These are phyloP conservation scores for Paraphoma chrysanthemicola DNA, from an alignment of 2,329 filamentous ascomycete genomes.

Conservation along the genomic window DNA sequence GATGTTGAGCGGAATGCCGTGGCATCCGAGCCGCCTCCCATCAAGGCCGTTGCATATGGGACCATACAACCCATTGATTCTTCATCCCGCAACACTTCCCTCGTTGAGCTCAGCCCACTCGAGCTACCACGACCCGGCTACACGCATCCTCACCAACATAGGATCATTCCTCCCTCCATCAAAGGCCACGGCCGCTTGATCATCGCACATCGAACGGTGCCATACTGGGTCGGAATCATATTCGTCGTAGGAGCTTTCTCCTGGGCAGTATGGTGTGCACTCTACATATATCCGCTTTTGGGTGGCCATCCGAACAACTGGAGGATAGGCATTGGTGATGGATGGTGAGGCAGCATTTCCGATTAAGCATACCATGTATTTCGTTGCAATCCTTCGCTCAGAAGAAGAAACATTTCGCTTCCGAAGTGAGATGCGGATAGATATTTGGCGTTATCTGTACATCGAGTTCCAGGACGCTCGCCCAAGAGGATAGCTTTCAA, in stretches of 20 bases:
- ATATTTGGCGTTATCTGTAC: no score
- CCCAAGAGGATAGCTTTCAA: no score
- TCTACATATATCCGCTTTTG: slow-evolving; percentile 21
- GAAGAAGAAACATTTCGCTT: no score
- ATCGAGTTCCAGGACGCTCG: no score
- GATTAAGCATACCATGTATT: no score
- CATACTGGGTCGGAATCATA: slow-evolving; percentile 23
- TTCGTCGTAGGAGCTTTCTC: slow-evolving; percentile 22
- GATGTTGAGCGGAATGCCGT: slow-evolving; percentile 7
- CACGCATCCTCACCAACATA: slow-evolving; percentile 19
- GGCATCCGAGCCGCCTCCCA: slow-evolving; percentile 5
- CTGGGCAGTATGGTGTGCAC: slow-evolving; percentile 28
- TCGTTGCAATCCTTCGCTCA: no score
- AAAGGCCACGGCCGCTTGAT: slow-evolving; percentile 29
- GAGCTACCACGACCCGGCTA: slow-evolving; percentile 11
- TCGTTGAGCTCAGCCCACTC: slow-evolving; percentile 15
- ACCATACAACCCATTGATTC: slow-evolving; percentile 5
- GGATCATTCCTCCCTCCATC: slow-evolving; percentile 32
- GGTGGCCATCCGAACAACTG: slow-evolving; percentile 11
- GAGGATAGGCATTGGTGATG: neutral
- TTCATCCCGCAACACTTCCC: slow-evolving; percentile 17
- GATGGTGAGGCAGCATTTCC: neutral
- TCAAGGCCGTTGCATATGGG: slow-evolving; percentile 19
- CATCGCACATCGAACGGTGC: slow-evolving; percentile 22
- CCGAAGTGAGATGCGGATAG: no score